Conservation (phyloP, 1,284 basidiomycete species). For the Austroboletus niveus region DNA sequence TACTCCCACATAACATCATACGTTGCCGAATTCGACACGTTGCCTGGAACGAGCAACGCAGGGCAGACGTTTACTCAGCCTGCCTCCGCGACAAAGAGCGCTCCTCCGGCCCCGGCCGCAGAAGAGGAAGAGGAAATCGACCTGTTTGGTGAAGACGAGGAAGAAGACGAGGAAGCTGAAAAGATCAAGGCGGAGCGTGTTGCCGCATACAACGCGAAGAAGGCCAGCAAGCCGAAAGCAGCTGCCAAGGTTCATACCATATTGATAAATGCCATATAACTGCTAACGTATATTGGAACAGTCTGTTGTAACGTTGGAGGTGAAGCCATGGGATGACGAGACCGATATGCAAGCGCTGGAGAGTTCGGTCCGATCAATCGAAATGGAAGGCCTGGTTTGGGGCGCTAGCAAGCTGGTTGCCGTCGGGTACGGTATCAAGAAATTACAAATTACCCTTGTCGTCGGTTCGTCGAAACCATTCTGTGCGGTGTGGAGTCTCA, state of each 20-base stretch:
- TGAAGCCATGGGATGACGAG: constrained; percentile 99
- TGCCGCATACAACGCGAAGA: constrained; percentile 91
- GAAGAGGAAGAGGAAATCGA: constrained; percentile 94
- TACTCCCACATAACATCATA: constrained; percentile 93
- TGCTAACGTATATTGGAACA: constrained; percentile 33
- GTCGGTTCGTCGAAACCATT: constrained; percentile 62
- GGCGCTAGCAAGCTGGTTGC: constrained; percentile 89
- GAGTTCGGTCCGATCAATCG: constrained; percentile 79
- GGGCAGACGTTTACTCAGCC: constrained; percentile 70
- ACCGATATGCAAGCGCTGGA: constrained; percentile 95
- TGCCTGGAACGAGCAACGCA: constrained; percentile 84
- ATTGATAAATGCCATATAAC: not conserved
- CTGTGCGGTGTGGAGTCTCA: not conserved
- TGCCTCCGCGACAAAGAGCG: constrained; percentile 37
- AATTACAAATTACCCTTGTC: constrained; percentile 93
- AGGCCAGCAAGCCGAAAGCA: constrained; percentile 88
- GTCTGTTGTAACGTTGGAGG: constrained; percentile 95
- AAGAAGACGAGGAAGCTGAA: constrained; percentile 92
- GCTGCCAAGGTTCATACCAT: constrained; percentile 74
- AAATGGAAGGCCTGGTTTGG: constrained; percentile 94
- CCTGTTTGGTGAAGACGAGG: constrained; percentile 91
- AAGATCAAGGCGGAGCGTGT: constrained; percentile 94
- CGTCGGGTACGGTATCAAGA: constrained; percentile 91
- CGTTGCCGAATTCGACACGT: constrained; percentile 70
- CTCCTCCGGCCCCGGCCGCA: constrained; percentile 52